Conservation (phyloP, 257 asterid genomes). For the Rauvolfia tetraphylla region DNA sequence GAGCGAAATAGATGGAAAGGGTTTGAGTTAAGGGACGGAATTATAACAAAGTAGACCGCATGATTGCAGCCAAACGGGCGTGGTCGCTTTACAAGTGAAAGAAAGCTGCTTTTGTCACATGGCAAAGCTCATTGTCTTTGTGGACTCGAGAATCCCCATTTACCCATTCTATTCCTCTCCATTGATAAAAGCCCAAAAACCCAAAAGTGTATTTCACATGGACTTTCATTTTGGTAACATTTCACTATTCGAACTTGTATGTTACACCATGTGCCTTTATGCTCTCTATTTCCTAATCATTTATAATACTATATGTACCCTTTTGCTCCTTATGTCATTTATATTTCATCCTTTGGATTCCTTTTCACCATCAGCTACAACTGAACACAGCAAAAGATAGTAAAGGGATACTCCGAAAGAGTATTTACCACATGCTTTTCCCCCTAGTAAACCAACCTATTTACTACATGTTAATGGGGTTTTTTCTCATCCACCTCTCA, state of each 20-base stretch:
- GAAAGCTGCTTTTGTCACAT: constrained; percentile 44
- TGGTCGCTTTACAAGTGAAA: constrained; percentile 48
- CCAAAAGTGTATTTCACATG: constrained; percentile 16
- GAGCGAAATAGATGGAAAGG: background rate
- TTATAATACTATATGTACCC: background rate
- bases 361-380: constrained; percentile 1
- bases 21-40: constrained; percentile 33
- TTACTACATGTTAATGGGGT: too few species aligned
- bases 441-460: too few species aligned
- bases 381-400: background rate
- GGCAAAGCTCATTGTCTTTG: constrained; percentile 27
- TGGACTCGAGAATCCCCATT: constrained; percentile 26
- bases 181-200: constrained; percentile 15
- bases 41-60: constrained; percentile 64
- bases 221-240: background rate
- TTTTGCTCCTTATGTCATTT: background rate
- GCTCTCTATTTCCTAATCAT: constrained; percentile 5
- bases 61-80: constrained; percentile 75
- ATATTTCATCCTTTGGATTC: constrained; percentile 1
- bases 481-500: too few species aligned
- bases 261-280: constrained; percentile 11
- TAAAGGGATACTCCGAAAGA: too few species aligned
- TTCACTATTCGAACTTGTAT: background rate
- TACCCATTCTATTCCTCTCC: background rate
- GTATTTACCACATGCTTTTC: too few species aligned